phyloP scores from a whole-genome alignment of 768 basidiomycete genomes.

The Kwoniella mangroviensis region DNA sequence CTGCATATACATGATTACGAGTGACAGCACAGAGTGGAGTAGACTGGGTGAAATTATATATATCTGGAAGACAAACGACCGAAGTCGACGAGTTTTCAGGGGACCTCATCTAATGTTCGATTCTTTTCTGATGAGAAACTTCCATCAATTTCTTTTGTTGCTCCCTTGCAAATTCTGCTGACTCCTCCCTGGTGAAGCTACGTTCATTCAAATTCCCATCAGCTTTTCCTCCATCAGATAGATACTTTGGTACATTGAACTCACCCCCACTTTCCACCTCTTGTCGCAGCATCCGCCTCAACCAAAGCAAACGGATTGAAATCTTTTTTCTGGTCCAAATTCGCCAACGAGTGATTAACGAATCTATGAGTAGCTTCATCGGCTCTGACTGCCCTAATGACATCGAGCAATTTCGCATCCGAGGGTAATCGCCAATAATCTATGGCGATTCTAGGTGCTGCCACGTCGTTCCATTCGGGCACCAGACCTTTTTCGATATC shows the following conservation, averaged over 20 bases:
- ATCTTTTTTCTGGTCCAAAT: conserved; percentile 74
- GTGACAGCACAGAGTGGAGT: no score
- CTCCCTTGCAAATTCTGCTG: conserved; percentile 54
- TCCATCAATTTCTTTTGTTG: conserved; percentile 41
- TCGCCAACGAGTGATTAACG: conserved; percentile 93
- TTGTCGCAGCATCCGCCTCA: conserved; percentile 83
- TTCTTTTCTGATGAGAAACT: conserved; percentile 7
- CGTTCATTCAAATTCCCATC: not conserved
- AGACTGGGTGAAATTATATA: no score
- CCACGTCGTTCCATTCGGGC: conserved; percentile 65
- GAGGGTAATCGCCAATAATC: conserved; percentile 73
- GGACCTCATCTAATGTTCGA: not conserved
- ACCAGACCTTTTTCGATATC: conserved; percentile 66
- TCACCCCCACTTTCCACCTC: conserved; percentile 76
- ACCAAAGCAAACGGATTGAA: conserved; percentile 74
- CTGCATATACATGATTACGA: no score
- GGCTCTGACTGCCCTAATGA: conserved; percentile 87
- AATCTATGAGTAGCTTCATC: conserved; percentile 91
- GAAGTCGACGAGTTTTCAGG: not conserved
- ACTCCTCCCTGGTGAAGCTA: conserved; percentile 58
- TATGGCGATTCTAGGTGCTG: conserved; percentile 86
- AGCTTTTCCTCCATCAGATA: not conserved
- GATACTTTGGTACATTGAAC: conserved; percentile 42
- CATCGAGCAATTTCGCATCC: conserved; percentile 67
- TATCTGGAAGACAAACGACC: no score